Percentiles rank a stretch among this genome's conserved stretches.
Evolutionary conservation across 108 stramenopile genomes (phyloP).

Genomic region (Tribonema minus): DNA sequence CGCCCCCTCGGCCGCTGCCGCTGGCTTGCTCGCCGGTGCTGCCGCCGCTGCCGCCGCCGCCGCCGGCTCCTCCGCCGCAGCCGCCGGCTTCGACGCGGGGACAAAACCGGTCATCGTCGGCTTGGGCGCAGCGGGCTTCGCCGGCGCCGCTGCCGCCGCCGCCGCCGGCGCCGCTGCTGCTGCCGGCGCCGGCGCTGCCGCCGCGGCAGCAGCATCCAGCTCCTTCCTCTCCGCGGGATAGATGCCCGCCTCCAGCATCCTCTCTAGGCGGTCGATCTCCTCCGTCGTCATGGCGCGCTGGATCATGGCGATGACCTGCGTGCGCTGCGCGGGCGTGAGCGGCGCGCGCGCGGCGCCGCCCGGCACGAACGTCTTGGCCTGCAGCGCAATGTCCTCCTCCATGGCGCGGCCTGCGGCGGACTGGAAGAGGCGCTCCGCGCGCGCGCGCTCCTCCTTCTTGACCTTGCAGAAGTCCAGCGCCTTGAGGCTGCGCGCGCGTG

Average conservation of each 20-base stretch:
- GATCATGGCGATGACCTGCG: conserved; percentile 17
- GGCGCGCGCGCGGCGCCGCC: conserved; percentile 7
- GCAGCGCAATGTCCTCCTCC: conserved; percentile 19
- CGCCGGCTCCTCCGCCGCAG: not conserved
- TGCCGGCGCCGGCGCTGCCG: not conserved
- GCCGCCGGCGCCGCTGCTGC: not conserved
- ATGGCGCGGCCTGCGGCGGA: conserved; percentile 27
- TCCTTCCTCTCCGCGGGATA: not conserved
- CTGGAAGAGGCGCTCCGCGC: not conserved
- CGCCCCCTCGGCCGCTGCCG: not conserved
- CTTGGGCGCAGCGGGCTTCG: not conserved
- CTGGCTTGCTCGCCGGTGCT: not conserved
- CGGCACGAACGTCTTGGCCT: conserved; percentile 27
- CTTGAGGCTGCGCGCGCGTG: no score
- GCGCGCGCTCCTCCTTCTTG: conserved; percentile 20
- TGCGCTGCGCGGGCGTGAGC: conserved; percentile 26
- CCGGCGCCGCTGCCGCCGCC: not conserved
- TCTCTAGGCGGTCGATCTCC: not conserved
- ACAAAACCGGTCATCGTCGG: not conserved
- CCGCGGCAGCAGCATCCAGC: not conserved
- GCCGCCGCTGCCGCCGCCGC: not conserved
- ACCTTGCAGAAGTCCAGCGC: conserved; percentile 51
- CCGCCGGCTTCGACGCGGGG: not conserved
- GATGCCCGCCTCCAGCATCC: not conserved
- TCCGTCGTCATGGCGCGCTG: conserved; percentile 23